phyloP scores from a whole-genome alignment of 2,329 filamentous ascomycete genomes.

The Ilyonectria destructans region DNA sequence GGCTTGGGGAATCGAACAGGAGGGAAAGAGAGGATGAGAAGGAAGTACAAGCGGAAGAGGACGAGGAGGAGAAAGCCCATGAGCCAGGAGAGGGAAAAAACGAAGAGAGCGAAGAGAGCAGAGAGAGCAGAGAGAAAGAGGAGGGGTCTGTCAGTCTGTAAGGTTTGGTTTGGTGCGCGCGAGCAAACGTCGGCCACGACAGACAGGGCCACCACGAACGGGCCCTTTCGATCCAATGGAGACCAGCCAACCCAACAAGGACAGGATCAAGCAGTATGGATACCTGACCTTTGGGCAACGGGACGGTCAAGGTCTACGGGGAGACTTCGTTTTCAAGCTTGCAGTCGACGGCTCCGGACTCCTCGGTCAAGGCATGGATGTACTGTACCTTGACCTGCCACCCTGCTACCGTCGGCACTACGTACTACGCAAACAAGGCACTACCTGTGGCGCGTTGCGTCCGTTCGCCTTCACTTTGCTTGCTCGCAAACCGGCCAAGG shows the following conservation, averaged over 20 bases:
- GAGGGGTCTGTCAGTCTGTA: constrained; percentile 33
- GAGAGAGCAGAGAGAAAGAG: constrained; percentile 31
- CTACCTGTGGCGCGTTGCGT: constrained; percentile 8
- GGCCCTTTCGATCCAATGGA: constrained; percentile 45
- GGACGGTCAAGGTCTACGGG: not conserved
- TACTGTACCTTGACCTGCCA: constrained; percentile 15
- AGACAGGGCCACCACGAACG: constrained; percentile 40
- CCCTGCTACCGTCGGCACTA: constrained; percentile 19
- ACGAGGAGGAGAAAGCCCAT: constrained; percentile 30
- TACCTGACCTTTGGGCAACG: constrained; percentile 28
- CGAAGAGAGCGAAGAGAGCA: constrained; percentile 22
- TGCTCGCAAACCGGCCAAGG: constrained; percentile 1
- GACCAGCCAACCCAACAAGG: constrained; percentile 39
- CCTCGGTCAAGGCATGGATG: constrained; percentile 13
- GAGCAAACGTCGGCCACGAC: constrained; percentile 37
- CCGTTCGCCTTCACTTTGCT: not conserved
- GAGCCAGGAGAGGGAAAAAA: constrained; percentile 17
- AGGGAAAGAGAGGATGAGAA: constrained; percentile 21
- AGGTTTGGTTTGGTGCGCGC: constrained; percentile 30
- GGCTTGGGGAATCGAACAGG: constrained; percentile 9
- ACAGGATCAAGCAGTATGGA: constrained; percentile 29
- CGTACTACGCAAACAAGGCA: constrained; percentile 18
- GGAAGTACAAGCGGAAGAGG: constrained; percentile 8
- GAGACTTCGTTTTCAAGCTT: constrained; percentile 20
- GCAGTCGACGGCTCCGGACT: constrained; percentile 16